These are phyloP conservation scores for Wakefieldia striispora DNA, from an alignment of 768 basidiomycete species.

Conservation along the genomic window DNA sequence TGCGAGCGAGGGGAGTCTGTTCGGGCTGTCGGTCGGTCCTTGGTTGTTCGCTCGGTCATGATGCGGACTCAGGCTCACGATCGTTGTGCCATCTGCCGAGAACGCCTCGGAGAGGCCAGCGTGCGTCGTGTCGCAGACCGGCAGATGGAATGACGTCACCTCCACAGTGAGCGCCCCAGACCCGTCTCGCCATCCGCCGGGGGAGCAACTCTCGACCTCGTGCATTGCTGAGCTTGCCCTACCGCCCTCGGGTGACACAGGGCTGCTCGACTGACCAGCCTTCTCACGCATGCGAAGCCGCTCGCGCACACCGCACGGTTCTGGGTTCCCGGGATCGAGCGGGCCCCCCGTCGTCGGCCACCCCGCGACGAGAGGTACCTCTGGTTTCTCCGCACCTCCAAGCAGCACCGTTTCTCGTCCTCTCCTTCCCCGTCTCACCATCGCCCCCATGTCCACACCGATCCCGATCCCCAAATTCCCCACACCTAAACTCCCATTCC, in stretches of 20 bases:
- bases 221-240: not conserved
- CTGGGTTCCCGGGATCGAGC: conserved; percentile 23
- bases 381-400: too few relatives aligned
- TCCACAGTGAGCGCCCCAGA: too few relatives aligned
- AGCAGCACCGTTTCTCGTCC: too few relatives aligned
- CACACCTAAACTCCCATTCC: conserved; percentile 27
- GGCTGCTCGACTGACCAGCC: not conserved
- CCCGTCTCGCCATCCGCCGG: conserved; percentile 1
- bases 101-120: not conserved
- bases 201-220: not conserved
- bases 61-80: too few relatives aligned
- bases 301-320: conserved; percentile 12
- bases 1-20: conserved; percentile 13
- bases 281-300: not conserved
- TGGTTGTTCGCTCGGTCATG: too few relatives aligned
- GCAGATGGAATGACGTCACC: not conserved
- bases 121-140: not conserved
- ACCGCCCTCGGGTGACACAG: not conserved
- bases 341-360: conserved; percentile 28
- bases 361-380: not conserved
- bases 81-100: not conserved
- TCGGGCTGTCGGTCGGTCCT: not conserved
- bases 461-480: conserved; percentile 7
- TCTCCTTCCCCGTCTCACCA: not conserved
- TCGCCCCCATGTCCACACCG: not conserved